Conservation (phyloP, 2,329 filamentous ascomycete species). For the Cephalotrichum gorgonifer region DNA sequence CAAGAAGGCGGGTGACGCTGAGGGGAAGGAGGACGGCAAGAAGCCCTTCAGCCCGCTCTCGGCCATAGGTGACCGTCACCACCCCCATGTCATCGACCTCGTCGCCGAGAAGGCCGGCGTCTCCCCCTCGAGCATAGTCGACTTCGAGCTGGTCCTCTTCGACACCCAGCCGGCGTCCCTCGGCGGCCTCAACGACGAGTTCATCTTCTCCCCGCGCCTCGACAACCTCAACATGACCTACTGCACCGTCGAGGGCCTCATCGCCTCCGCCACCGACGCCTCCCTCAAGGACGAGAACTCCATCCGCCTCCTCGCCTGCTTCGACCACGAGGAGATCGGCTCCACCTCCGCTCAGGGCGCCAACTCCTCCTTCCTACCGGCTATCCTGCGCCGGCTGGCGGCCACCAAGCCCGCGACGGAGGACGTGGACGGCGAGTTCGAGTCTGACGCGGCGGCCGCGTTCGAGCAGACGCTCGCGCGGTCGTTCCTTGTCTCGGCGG, state of each 20-base stretch:
- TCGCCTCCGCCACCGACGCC: conserved; percentile 60
- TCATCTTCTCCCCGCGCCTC: conserved; percentile 90
- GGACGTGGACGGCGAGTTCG: conserved; percentile 36
- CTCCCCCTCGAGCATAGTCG: conserved; percentile 61
- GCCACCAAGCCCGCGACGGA: conserved; percentile 61
- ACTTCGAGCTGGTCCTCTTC: conserved; percentile 96
- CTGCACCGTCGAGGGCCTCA: conserved; percentile 77
- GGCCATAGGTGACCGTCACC: conserved; percentile 71
- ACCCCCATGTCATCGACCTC: conserved; percentile 75
- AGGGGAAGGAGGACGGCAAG: conserved; percentile 32
- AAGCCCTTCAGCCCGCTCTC: conserved; percentile 62
- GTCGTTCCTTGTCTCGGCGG: conserved; percentile 89
- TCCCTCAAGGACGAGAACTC: conserved; percentile 63
- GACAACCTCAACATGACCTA: conserved; percentile 97
- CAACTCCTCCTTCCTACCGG: conserved; percentile 81
- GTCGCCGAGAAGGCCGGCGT: conserved; percentile 72
- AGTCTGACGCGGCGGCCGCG: conserved; percentile 62
- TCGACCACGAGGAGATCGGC: conserved; percentile 97
- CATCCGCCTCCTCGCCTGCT: conserved; percentile 87
- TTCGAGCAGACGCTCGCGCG: conserved; percentile 88
- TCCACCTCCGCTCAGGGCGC: conserved; percentile 88
- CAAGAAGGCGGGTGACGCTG: conserved; percentile 21
- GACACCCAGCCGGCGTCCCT: conserved; percentile 87
- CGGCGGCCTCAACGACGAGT: conserved; percentile 83
- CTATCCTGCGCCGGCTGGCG: conserved; percentile 77